Percentiles rank a stretch among this genome's conserved stretches.
phyloP scores from a whole-genome alignment of 2,329 filamentous ascomycete genomes.

The Blumeria hordei region DNA sequence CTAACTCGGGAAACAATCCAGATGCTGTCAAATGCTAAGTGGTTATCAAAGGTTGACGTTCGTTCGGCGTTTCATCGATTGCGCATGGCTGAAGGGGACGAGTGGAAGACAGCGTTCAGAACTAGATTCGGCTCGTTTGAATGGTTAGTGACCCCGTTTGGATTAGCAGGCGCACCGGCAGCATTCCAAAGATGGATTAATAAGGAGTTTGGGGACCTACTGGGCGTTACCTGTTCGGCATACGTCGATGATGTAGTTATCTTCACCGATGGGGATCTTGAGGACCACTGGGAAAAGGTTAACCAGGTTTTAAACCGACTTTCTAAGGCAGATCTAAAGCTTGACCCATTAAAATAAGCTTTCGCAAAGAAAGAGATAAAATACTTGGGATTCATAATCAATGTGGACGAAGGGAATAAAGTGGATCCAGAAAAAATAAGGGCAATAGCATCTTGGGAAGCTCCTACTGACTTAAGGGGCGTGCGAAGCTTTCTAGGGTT shows the following conservation, averaged over 20 bases:
- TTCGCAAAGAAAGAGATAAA: not conserved
- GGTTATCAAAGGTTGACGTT: not conserved
- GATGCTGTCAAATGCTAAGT: not conserved
- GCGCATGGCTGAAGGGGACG: not conserved
- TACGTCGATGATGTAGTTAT: not conserved
- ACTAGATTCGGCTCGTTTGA: conserved; percentile 1
- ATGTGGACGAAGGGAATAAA: not conserved
- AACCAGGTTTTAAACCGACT: not conserved
- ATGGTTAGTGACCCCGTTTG: conserved; percentile 1
- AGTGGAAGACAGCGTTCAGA: not conserved
- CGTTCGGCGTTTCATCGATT: not conserved
- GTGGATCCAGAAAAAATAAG: not conserved
- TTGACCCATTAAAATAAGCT: not conserved
- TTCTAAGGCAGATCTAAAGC: not conserved
- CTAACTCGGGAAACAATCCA: not conserved
- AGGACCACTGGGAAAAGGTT: not conserved
- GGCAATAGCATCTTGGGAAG: not conserved
- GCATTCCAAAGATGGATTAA: not conserved
- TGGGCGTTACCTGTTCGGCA: not conserved
- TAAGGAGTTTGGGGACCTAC: not conserved
- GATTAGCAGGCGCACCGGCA: not conserved
- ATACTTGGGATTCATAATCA: not conserved
- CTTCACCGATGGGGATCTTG: not conserved
- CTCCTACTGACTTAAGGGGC: not conserved
- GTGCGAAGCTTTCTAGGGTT: not conserved